phyloP scores from a whole-genome alignment of 2,329 filamentous ascomycete genomes.

The Trichoderma sp. region DNA sequence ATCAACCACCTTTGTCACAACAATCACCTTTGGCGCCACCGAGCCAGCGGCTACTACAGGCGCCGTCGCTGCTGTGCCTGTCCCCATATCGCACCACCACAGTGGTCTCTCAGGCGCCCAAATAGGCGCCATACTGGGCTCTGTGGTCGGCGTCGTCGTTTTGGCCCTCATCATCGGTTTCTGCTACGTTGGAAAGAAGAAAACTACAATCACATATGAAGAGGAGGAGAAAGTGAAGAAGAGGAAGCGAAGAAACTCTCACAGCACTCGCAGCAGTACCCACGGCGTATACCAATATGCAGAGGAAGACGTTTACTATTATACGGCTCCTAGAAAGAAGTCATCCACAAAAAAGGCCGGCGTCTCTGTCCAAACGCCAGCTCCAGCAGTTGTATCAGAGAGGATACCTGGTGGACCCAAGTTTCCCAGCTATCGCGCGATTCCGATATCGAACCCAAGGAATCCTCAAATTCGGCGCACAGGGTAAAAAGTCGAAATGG shows the following conservation, averaged over 20 bases:
- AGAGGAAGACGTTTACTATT: slow-evolving; percentile 16
- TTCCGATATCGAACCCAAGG: slow-evolving; percentile 42
- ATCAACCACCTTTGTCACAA: slow-evolving; percentile 44
- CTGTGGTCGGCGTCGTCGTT: slow-evolving; percentile 44
- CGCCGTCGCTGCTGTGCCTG: slow-evolving; percentile 27
- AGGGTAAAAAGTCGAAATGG: neutral
- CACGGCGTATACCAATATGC: slow-evolving; percentile 15
- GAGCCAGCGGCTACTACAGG: slow-evolving; percentile 27
- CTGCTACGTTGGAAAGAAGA: slow-evolving; percentile 34
- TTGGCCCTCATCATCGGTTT: slow-evolving; percentile 41
- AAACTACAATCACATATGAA: slow-evolving; percentile 8
- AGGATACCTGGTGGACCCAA: slow-evolving; percentile 41
- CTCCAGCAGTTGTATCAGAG: slow-evolving; percentile 33
- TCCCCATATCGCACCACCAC: slow-evolving; percentile 22
- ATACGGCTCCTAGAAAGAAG: neutral
- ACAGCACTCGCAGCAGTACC: slow-evolving; percentile 4
- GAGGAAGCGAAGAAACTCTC: neutral
- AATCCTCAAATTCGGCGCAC: slow-evolving; percentile 28
- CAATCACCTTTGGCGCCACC: slow-evolving; percentile 39
- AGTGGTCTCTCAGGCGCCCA: slow-evolving; percentile 42
- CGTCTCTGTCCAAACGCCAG: slow-evolving; percentile 27
- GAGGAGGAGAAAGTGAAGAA: slow-evolving; percentile 18
- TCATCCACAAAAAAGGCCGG: neutral
- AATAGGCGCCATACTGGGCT: slow-evolving; percentile 49
- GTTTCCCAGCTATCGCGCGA: slow-evolving; percentile 41